Evolutionary conservation across 78 protist species (phyloP), one percentile per base, ranked within the genome.

Genomic region (Dictyostelium citrinum): DNA sequence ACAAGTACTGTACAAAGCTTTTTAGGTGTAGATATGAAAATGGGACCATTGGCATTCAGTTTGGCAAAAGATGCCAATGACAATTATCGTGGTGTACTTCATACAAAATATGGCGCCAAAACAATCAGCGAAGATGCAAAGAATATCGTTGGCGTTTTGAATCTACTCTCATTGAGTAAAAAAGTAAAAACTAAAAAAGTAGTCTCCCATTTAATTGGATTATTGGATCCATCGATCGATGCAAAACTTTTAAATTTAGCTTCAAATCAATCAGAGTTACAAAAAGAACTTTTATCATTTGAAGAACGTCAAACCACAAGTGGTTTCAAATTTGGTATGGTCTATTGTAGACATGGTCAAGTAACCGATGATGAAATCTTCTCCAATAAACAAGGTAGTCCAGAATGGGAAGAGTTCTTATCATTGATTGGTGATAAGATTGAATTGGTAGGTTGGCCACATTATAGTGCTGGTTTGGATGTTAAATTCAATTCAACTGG

Each of bases 391-490:
- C 33, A 67, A 60, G 91, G 91, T n/a, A 60, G 70, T 1, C 80
- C 51, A 16, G 91, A 79, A 8, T 95, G 90, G 82, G 91, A 81
- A 0, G 94, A 90, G 14, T 95, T 95, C 46, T 60, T 95, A 35
- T 72, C 39, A 49, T 71, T 95, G 9, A 16, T 95, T 6, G 97
- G 97, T 6, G 91, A 77, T 12, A 79, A 79, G 39, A 90, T 95
- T 31, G 90, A 72, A n/a, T 41, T 95, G 37, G 41, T 81, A 1
- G 95, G 95, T n/a, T 95, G 95, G 95, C 90, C 78, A 39, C 82
- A 91, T 43, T 95, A 95, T 46, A 49, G 90, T 49, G 97, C 93
- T 9, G 97, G 95, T 58, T 74, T 95, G n/a, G 97, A 95, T 90
- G 95, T 95, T 27, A 95, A 39, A 33, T 76, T 67, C 31, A 83